Evolutionary conservation across 2,329 filamentous ascomycete species (phyloP).

Genomic region (Cladophialophora bantiana): DNA sequence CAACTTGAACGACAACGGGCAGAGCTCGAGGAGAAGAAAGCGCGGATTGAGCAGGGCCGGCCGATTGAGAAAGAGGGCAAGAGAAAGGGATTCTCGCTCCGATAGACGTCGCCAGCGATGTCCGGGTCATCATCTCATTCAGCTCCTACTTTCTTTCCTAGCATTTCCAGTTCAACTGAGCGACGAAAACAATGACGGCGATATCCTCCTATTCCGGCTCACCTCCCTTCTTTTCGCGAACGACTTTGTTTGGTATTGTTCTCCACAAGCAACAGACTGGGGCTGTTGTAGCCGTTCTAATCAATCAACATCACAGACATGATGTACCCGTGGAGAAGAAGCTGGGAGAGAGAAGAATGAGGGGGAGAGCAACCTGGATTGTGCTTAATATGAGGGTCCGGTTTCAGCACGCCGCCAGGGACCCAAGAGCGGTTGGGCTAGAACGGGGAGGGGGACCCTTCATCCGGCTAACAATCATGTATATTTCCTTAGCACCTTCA

Average conservation of each 20-base stretch:
- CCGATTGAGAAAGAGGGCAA: constrained; percentile 97
- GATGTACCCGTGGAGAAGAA: constrained; percentile 21
- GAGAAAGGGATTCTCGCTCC: constrained; percentile 99
- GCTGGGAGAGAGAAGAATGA: constrained; percentile 20
- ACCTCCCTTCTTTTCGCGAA: constrained; percentile 30
- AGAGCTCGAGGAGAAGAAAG: constrained; percentile 99
- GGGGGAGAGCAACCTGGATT: constrained; percentile 32
- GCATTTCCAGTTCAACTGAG: constrained; percentile 42
- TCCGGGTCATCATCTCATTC: constrained; percentile 25
- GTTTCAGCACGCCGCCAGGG: constrained; percentile 20
- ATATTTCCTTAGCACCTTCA: constrained; percentile 35
- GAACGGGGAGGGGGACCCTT: constrained; percentile 8
- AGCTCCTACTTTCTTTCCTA: constrained; percentile 37
- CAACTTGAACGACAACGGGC: constrained; percentile 92
- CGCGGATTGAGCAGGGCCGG: constrained; percentile 89
- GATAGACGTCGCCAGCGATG: constrained; percentile 63
- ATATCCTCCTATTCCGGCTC: constrained; percentile 28
- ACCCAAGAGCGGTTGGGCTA: constrained; percentile 11
- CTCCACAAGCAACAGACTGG: constrained; percentile 38
- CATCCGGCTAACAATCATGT: constrained; percentile 32
- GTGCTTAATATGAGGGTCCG: constrained; percentile 35
- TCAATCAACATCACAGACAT: constrained; percentile 31
- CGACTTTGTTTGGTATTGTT: constrained; percentile 25
- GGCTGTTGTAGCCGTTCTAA: constrained; percentile 37
- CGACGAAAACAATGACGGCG: constrained; percentile 42